Percentiles rank a stretch among this genome's conserved stretches.
These are phyloP conservation scores for Hypoxylon cercidicola DNA, from an alignment of 495 filamentous ascomycete species.

Conservation along the genomic window DNA sequence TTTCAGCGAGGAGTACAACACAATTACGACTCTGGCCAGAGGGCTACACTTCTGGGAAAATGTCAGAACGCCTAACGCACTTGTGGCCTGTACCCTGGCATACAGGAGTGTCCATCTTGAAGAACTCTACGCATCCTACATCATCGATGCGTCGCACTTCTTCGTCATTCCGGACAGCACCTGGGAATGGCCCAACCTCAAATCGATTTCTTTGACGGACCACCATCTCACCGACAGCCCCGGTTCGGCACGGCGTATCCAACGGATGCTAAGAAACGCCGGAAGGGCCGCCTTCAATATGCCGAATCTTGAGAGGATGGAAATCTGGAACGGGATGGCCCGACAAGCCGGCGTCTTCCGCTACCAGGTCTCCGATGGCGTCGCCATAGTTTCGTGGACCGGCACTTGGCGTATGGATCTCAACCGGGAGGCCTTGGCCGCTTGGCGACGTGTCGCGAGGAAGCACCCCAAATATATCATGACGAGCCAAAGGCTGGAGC, in stretches of 20 bases:
- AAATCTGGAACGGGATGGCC: slow-evolving; percentile 43
- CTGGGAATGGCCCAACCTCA: slow-evolving; percentile 48
- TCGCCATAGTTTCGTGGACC: slow-evolving; percentile 37
- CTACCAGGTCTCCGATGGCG: slow-evolving; percentile 20
- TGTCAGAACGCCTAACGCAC: neutral
- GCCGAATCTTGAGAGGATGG: slow-evolving; percentile 45
- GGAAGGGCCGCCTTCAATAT: slow-evolving; percentile 38
- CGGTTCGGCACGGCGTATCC: too few species aligned
- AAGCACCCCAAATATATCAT: slow-evolving; percentile 12
- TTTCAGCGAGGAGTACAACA: slow-evolving; percentile 34
- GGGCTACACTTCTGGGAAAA: too few species aligned
- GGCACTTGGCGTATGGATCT: slow-evolving; percentile 40
- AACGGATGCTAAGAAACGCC: slow-evolving; percentile 31
- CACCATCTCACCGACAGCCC: slow-evolving; percentile 20
- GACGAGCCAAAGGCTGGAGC: neutral
- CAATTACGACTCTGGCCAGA: slow-evolving; percentile 4
- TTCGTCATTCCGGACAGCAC: slow-evolving; percentile 20
- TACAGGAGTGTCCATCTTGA: neutral
- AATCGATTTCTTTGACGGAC: slow-evolving; percentile 35
- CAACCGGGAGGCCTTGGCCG: slow-evolving; percentile 30
- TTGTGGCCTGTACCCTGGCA: neutral
- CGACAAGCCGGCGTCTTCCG: slow-evolving; percentile 39
- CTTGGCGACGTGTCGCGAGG: slow-evolving; percentile 36
- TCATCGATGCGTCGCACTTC: slow-evolving; percentile 35
- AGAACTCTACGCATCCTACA: slow-evolving; percentile 24